Conservation (phyloP, 2,329 filamentous ascomycete genomes). For the Bipolaris cookei region DNA sequence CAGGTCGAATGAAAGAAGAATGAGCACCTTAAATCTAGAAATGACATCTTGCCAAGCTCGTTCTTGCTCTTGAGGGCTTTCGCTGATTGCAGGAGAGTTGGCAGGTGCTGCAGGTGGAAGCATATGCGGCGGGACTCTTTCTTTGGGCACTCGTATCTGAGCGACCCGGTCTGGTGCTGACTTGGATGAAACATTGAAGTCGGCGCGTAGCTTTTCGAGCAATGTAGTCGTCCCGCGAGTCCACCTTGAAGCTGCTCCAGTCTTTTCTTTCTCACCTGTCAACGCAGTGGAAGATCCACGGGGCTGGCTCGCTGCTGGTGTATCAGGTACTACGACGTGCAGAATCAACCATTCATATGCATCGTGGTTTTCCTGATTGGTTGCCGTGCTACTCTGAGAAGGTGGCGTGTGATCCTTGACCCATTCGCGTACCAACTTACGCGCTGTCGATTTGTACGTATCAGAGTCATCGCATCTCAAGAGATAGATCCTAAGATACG, state of each 20-base stretch:
- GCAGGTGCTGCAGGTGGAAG: constrained; percentile 52
- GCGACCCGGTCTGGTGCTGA: constrained; percentile 76
- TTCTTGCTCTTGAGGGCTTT: constrained; percentile 78
- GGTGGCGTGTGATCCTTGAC: constrained; percentile 74
- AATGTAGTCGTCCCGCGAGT: constrained; percentile 79
- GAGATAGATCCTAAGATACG: constrained; percentile 89
- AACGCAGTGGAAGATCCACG: constrained; percentile 60
- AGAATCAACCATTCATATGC: constrained; percentile 95
- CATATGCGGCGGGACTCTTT: constrained; percentile 53
- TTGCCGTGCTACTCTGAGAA: constrained; percentile 61
- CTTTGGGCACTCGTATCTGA: constrained; percentile 76
- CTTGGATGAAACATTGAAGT: constrained; percentile 85
- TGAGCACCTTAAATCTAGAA: constrained; percentile 82
- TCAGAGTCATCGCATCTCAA: constrained; percentile 96
- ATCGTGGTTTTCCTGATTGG: constrained; percentile 88
- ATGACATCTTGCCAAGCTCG: constrained; percentile 85
- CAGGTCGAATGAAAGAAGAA: constrained; percentile 86
- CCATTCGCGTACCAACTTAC: constrained; percentile 87
- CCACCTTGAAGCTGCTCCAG: constrained; percentile 72
- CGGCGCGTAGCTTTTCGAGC: constrained; percentile 84
- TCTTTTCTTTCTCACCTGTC: constrained; percentile 69
- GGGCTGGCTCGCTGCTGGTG: constrained; percentile 78
- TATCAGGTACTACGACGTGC: constrained; percentile 90
- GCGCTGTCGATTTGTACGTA: constrained; percentile 80
- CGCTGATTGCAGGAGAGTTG: constrained; percentile 49